Base-by-base conservation (phyloP, 306 rosid species). In the Mimosa pudica region DNA sequence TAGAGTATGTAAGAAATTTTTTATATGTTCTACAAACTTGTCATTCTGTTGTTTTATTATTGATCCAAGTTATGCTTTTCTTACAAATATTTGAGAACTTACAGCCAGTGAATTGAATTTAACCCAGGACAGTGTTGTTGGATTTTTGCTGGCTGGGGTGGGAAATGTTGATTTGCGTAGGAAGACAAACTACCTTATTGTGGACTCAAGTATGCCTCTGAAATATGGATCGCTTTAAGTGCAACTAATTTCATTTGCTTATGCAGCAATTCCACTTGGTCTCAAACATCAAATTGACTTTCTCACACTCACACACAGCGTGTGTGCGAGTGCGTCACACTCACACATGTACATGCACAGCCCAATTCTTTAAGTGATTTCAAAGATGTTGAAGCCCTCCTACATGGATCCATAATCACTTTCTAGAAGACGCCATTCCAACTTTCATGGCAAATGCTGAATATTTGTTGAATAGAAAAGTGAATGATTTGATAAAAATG, bases 161-260 rank as follows among this genome's bases (percentile, higher is more conserved):
- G 95, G 95, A 35, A 87, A 92, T 48, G 97, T 92, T 10, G 95
- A 92, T 87, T 77, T 92, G 84, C 84, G 97, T 61, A 90, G 94
- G 82, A 90, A 92, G 88, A 87, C 95, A 33, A 92, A 90, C 64
- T 92, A 92, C 80, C 92, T 90, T 38, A 87, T 87, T 13, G 95
- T 92, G 42, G 95, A 92, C 81, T 89, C 92, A 72, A 90, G 97
- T 92, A 89, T 4, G 92, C 47, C 18, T 24, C 61, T 33, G 36
- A 46, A 24, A 38, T 67, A 13, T 30, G 68, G 42, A 65, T 74
- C 71, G 33, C 45, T 63, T 60, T 71, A 55, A 16, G 12, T 10
- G 18, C 20, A 1, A 62, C 7, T 58, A 7, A 69, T 72, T 63
- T 73, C 45, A 52, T 42, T 3, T 65, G 52, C 58, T 73, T 32